phyloP scores from a whole-genome alignment of 495 filamentous ascomycete genomes.

The Xylaria longipes region DNA sequence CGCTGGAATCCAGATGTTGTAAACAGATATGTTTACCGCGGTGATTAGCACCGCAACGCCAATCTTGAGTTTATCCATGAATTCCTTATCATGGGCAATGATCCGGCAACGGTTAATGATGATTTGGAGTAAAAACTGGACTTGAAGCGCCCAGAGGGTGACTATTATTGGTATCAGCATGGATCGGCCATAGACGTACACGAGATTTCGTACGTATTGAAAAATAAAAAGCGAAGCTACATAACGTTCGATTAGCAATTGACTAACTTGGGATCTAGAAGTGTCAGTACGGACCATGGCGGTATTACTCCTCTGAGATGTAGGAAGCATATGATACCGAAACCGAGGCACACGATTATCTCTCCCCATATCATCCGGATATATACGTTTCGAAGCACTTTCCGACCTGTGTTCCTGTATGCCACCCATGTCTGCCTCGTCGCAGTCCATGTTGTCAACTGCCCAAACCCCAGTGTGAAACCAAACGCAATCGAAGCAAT shows the following conservation, averaged over 20 bases:
- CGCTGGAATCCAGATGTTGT: constrained; percentile 58
- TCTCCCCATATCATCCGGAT: constrained; percentile 44
- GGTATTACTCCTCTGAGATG: constrained; percentile 31
- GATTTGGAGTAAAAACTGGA: constrained; percentile 55
- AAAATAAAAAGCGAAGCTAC: constrained; percentile 35
- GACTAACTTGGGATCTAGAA: not conserved
- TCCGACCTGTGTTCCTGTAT: constrained; percentile 24
- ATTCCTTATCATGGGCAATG: constrained; percentile 45
- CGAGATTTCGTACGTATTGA: constrained; percentile 26
- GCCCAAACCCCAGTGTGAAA: constrained; percentile 51
- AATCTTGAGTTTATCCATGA: constrained; percentile 41
- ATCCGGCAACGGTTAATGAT: constrained; percentile 56
- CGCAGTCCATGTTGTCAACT: constrained; percentile 49
- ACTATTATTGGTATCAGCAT: constrained; percentile 21
- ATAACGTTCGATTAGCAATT: constrained; percentile 13
- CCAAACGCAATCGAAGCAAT: constrained; percentile 47
- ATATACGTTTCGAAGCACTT: constrained; percentile 35
- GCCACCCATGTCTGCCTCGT: constrained; percentile 40
- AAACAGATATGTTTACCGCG: constrained; percentile 56
- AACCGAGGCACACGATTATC: constrained; percentile 25
- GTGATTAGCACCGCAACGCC: constrained; percentile 47
- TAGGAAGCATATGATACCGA: constrained; percentile 37
- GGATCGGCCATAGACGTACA: not conserved
- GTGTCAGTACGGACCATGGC: constrained; percentile 30
- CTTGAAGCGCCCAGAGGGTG: constrained; percentile 43